Conservation (phyloP, 2,329 filamentous ascomycete genomes). For the Ascochyta koolunga region DNA sequence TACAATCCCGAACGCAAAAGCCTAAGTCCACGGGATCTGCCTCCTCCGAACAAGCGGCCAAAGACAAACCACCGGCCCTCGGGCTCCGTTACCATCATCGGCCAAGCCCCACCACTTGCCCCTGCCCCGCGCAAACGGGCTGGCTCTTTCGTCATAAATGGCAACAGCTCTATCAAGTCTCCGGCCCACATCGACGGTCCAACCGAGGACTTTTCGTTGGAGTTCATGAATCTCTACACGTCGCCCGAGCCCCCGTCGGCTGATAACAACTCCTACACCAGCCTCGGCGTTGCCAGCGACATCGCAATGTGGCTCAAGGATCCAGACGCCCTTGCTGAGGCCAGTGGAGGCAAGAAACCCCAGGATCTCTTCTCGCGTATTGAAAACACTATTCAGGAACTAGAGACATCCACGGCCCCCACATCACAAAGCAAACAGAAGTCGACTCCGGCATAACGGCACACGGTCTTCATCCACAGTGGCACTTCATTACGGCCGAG, state of each 20-base stretch:
- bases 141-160: constrained; percentile 63
- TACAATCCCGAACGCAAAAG: constrained; percentile 55
- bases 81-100: constrained; percentile 74
- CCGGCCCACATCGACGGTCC: constrained; percentile 70
- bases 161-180: constrained; percentile 77
- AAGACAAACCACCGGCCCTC: constrained; percentile 83
- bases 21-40: constrained; percentile 58
- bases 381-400: constrained; percentile 60
- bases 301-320: constrained; percentile 82
- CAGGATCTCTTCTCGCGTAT: constrained; percentile 74
- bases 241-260: constrained; percentile 62
- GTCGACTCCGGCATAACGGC: constrained; percentile 56
- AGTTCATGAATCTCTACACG: constrained; percentile 77
- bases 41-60: constrained; percentile 74
- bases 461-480: constrained; percentile 67
- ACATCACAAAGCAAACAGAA: constrained; percentile 59
- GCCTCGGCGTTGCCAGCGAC: constrained; percentile 74
- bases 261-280: constrained; percentile 78
- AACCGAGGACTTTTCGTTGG: constrained; percentile 72
- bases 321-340: constrained; percentile 68
- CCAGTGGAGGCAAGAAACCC: constrained; percentile 66
- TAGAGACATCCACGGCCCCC: constrained; percentile 58
- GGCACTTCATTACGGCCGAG: constrained; percentile 69
- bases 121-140: constrained; percentile 67
- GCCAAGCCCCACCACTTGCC: constrained; percentile 68